These are phyloP conservation scores for Aspergillus sojae DNA, from an alignment of 2,329 filamentous ascomycete species.

Conservation along the genomic window DNA sequence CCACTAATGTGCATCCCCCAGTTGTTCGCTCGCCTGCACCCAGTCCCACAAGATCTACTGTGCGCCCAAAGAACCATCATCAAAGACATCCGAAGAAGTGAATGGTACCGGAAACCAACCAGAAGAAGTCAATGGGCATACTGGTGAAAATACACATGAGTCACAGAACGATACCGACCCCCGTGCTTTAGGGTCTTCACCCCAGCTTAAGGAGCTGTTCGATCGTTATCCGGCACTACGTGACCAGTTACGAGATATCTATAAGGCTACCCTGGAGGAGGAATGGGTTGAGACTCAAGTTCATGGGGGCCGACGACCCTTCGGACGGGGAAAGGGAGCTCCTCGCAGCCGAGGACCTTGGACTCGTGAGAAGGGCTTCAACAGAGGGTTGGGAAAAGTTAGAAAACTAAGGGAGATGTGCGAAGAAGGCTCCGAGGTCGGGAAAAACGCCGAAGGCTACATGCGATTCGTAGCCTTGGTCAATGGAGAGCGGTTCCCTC, in stretches of 20 bases:
- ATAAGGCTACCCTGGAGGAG: conserved; percentile 42
- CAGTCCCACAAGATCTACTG: conserved; percentile 50
- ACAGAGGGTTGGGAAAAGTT: conserved; percentile 43
- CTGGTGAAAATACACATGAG: conserved; percentile 7
- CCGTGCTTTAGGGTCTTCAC: conserved; percentile 28
- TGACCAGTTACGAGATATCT: conserved; percentile 45
- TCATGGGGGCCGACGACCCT: conserved; percentile 26
- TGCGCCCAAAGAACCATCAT: conserved; percentile 30
- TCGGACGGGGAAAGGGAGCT: conserved; percentile 30
- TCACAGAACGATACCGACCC: conserved; percentile 13
- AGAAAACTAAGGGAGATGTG: conserved; percentile 40
- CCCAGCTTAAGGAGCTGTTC: conserved; percentile 43
- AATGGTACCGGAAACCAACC: conserved; percentile 10
- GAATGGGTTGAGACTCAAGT: conserved; percentile 41
- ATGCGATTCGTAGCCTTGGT: conserved; percentile 41
- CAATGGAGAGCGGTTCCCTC: conserved; percentile 19
- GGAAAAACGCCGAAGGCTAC: conserved; percentile 38
- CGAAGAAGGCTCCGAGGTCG: conserved; percentile 37
- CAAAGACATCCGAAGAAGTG: conserved; percentile 18
- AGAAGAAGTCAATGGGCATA: conserved; percentile 15
- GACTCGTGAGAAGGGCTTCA: conserved; percentile 48
- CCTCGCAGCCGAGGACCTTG: conserved; percentile 39
- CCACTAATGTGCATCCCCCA: conserved; percentile 20
- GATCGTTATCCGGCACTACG: conserved; percentile 42
- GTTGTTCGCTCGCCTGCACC: conserved; percentile 51